Evolutionary conservation across 805 yeast species (phyloP), one percentile per base, ranked within the genome.

Genomic region (Dipodascus albidus): DNA sequence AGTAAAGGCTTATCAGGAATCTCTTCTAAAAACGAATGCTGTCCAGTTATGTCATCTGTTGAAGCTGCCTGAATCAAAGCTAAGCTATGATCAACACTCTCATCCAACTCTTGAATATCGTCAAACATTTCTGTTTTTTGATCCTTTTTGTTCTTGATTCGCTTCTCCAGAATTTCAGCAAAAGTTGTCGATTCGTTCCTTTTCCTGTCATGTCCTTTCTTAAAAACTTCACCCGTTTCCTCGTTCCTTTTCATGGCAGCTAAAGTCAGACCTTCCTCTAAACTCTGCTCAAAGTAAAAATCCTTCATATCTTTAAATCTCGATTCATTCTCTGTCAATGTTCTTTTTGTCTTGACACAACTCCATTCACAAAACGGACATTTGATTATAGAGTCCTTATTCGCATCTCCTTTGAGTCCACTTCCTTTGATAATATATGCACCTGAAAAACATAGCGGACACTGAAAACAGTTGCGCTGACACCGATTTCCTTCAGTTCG

Each of bases 401-500:
- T 6, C 33, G 33, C 6, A 6, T 38, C 44, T 38, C 35, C 59
- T 15, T 48, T 52, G 35, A 41, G 51, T 2, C 41, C 55, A 11
- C 49, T 53, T 14, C 15, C 44, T 1, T 47, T n/a, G 1, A 17
- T 33, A 2, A 56, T 60, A 2, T 53, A 41, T 19, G 58, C 55
- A 47, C 59, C 50, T 27, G 64, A 54, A 9, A 38, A 15, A 58
- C 74, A 70, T 2, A 47, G 33, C 2, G 72, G 72, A 50, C 74
- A 70, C 49, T 52, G 58, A 17, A 69, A 52, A 54, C 74, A 70
- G 58, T 65, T 65, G 23, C 73, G 59, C 38, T 61, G 55, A 52
- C 74, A 70, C 35, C 53, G 50, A 54, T 65, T 64, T 19, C 58
- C 52, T 8, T 54, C 52, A 4, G 53, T 51, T n/a, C 55, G 54